These are phyloP conservation scores for Podaxis sp. DNA, from an alignment of 768 basidiomycete genomes.

Conservation along the genomic window DNA sequence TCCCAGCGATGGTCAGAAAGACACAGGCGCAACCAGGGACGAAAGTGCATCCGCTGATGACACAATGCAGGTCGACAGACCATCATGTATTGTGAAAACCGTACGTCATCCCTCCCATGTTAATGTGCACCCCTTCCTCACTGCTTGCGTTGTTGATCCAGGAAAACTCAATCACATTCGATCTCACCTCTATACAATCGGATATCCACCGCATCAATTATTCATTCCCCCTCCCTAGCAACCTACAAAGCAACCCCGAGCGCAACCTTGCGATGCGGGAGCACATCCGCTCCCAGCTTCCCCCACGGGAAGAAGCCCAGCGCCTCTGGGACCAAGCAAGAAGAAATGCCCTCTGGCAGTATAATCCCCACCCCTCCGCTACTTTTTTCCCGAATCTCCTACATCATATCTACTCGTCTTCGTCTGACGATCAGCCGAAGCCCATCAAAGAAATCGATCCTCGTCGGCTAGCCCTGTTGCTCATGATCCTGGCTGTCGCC, in stretches of 20 bases:
- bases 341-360: constrained; percentile 67
- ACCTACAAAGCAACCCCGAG: constrained; percentile 29
- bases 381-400: constrained; percentile 63
- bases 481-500: constrained; percentile 69
- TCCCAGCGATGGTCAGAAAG: constrained; percentile 10
- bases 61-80: constrained; percentile 17
- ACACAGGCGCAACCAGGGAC: constrained; percentile 15
- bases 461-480: constrained; percentile 57
- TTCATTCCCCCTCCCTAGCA: constrained; percentile 44
- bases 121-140: constrained; percentile 5
- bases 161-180: constrained; percentile 4
- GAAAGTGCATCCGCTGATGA: constrained; percentile 30
- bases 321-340: constrained; percentile 60
- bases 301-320: constrained; percentile 50
- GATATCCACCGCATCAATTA: constrained; percentile 51
- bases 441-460: constrained; percentile 47
- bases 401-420: constrained; percentile 58
- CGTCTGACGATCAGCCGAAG: constrained; percentile 16
- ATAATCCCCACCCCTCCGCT: constrained; percentile 62
- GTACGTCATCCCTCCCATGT: constrained; percentile 10
- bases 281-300: constrained; percentile 53
- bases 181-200: constrained; percentile 12
- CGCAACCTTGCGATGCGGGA: constrained; percentile 51
- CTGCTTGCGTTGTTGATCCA: neutral
- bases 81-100: constrained; percentile 3